phyloP scores from a whole-genome alignment of 164 flowering plant genomes.

The Cinnamomum chago region DNA sequence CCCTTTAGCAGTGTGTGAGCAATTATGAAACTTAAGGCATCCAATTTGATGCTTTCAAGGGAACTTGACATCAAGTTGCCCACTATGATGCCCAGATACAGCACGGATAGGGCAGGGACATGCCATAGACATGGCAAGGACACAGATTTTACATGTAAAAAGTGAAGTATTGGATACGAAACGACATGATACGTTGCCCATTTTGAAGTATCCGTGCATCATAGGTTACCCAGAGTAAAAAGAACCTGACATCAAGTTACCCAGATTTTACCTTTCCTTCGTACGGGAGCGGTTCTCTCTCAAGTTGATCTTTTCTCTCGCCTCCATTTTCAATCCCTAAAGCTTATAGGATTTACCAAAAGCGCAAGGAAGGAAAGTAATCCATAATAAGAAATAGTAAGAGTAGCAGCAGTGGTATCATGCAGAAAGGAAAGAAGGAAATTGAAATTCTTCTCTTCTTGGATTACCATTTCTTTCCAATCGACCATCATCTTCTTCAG shows the following conservation, averaged over 20 bases:
- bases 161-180: too few relatives aligned
- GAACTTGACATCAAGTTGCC: neutral
- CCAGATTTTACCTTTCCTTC: conserved; percentile 17
- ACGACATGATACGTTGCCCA: too few relatives aligned
- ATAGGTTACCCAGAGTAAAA: conserved; percentile 3
- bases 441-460: neutral
- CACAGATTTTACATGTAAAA: too few relatives aligned
- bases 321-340: conserved; percentile 8
- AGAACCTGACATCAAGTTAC: neutral
- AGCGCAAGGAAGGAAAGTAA: neutral
- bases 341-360: neutral
- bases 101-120: too few relatives aligned
- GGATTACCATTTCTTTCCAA: conserved; percentile 36
- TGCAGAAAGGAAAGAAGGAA: neutral
- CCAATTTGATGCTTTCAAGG: too few relatives aligned
- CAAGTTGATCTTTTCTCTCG: conserved; percentile 4
- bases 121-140: too few relatives aligned
- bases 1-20: too few relatives aligned
- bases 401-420: neutral
- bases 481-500: conserved; percentile 1
- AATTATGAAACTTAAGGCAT: too few relatives aligned
- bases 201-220: too few relatives aligned
- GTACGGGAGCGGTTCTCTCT: conserved; percentile 1
- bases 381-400: neutral
- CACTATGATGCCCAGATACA: too few relatives aligned